These are phyloP conservation scores for Colletotrichum sp. DNA, from an alignment of 2,329 filamentous ascomycete genomes.

Conservation along the genomic window DNA sequence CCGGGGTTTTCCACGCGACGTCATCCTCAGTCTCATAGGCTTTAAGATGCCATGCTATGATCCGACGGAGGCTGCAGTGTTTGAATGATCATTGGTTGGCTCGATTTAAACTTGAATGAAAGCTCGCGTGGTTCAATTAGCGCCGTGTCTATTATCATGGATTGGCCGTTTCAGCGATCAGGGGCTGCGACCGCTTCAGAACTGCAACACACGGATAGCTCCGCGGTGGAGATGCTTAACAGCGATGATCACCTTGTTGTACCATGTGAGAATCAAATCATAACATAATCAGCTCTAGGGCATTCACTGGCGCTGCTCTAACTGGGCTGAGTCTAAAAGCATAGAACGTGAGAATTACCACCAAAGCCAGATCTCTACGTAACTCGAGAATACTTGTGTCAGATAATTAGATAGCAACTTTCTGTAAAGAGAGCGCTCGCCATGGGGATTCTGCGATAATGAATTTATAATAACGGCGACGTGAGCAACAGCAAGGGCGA, in stretches of 20 bases:
- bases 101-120: background rate
- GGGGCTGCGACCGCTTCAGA: background rate
- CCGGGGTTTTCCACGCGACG: background rate
- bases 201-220: background rate
- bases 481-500: accelerated
- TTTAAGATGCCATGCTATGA: background rate
- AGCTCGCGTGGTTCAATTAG: background rate
- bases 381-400: no score
- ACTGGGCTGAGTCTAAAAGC: accelerated
- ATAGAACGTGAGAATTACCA: background rate
- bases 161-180: background rate
- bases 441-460: no score
- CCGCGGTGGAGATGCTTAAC: background rate
- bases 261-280: background rate
- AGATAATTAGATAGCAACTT: no score
- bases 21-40: background rate
- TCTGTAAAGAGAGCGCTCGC: no score
- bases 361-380: background rate
- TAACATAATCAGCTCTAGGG: accelerated
- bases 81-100: background rate
- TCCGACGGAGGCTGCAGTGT: background rate
- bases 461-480: no score
- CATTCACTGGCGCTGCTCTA: background rate
- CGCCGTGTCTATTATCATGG: background rate
- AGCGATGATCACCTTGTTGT: background rate